These are phyloP conservation scores for Globisporangium camurandrum DNA, from an alignment of 352 stramenopile species.

Conservation along the genomic window DNA sequence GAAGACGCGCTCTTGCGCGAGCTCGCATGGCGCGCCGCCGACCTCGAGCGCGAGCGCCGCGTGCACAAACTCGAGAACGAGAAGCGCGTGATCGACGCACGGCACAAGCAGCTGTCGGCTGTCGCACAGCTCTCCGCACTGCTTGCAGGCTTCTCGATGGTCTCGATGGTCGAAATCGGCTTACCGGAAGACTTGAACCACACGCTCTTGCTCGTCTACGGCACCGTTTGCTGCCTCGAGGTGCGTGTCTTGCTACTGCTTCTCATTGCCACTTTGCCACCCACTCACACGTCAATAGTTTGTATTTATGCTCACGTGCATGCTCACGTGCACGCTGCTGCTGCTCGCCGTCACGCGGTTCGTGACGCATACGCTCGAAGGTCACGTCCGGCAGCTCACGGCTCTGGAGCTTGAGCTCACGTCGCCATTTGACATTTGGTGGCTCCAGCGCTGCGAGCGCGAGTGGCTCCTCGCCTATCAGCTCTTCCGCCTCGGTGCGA, in stretches of 20 bases:
- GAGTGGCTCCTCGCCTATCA: constrained; percentile 70
- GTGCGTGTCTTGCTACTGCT: constrained; percentile 14
- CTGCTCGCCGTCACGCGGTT: constrained; percentile 69
- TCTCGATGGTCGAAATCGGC: constrained; percentile 69
- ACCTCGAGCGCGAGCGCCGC: constrained; percentile 61
- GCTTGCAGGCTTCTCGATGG: constrained; percentile 60
- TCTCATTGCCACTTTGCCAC: neutral
- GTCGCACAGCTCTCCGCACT: constrained; percentile 62
- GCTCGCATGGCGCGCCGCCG: constrained; percentile 55
- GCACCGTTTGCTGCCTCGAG: constrained; percentile 41
- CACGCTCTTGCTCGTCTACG: constrained; percentile 57
- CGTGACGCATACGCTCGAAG: constrained; percentile 73
- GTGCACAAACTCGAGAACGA: constrained; percentile 73
- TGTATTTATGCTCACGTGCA: constrained; percentile 67
- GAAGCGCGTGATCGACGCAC: constrained; percentile 69
- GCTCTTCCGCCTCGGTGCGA: constrained; percentile 39
- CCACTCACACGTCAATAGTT: constrained; percentile 28
- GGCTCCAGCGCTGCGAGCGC: constrained; percentile 54
- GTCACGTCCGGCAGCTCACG: constrained; percentile 43
- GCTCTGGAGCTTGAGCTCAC: constrained; percentile 50
- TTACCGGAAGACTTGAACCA: constrained; percentile 31
- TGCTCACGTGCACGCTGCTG: constrained; percentile 61
- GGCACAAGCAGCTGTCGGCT: constrained; percentile 51
- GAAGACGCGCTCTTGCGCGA: constrained; percentile 66
- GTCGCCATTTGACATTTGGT: constrained; percentile 68